A percentile compares a stretch with the other conserved stretches of the same genome.
Evolutionary conservation across 371 early-diverging fungal species (phyloP).

Genomic region (Actinomucor elegans): DNA sequence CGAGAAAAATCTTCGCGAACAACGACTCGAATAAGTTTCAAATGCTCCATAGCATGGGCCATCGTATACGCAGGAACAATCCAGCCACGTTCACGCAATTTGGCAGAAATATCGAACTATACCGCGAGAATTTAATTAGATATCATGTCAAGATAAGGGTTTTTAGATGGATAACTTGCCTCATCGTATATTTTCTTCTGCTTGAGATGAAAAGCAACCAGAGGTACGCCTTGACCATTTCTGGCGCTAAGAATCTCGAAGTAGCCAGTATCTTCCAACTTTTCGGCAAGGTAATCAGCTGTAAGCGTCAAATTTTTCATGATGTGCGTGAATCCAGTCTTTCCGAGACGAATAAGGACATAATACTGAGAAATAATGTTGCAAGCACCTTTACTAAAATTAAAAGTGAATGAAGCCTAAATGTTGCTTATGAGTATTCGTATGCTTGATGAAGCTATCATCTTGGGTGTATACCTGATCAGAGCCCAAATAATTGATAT

Average conservation of each 20-base stretch:
- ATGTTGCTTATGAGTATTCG: neutral
- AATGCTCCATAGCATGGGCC: conserved; percentile 28
- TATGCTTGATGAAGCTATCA: neutral
- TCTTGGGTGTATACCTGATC: conserved; percentile 52
- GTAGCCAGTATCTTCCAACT: conserved; percentile 53
- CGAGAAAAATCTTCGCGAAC: conserved; percentile 44
- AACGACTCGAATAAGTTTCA: conserved; percentile 40
- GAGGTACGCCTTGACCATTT: conserved; percentile 55
- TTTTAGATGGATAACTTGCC: neutral
- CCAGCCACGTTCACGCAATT: conserved; percentile 60
- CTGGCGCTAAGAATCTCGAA: conserved; percentile 59
- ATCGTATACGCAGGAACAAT: conserved; percentile 60
- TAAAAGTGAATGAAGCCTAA: conserved; percentile 69
- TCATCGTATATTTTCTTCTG: conserved; percentile 27
- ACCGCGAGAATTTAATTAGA: too few relatives aligned
- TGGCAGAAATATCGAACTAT: conserved; percentile 52
- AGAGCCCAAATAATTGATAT: conserved; percentile 62
- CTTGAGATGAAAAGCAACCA: conserved; percentile 66
- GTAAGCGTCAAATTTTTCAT: conserved; percentile 47
- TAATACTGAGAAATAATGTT: conserved; percentile 72
- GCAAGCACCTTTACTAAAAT: conserved; percentile 69
- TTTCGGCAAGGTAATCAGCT: conserved; percentile 53
- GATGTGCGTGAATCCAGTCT: conserved; percentile 57
- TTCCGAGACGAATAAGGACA: conserved; percentile 65
- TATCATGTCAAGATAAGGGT: neutral